Evolutionary conservation across 441 rosid species (phyloP).

Genomic region (Pelargonium myrrhifolium): DNA sequence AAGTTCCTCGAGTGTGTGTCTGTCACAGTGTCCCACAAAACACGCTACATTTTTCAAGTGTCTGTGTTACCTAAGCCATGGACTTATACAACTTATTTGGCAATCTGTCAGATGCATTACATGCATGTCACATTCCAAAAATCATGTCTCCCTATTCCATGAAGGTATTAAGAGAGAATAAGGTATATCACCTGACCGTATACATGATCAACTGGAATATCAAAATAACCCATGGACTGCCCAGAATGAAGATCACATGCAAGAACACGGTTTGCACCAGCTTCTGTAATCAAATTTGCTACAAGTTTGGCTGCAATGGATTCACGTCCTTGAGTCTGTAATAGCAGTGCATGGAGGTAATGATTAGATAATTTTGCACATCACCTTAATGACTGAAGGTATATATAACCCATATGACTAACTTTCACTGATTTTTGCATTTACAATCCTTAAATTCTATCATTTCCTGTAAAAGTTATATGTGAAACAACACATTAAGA

Average conservation of each 20-base stretch:
- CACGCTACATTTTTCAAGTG: too few relatives aligned
- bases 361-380: constrained; percentile 2
- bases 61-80: too few relatives aligned
- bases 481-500: neutral
- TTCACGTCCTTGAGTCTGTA: constrained; percentile 93
- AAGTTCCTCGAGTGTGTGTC: too few relatives aligned
- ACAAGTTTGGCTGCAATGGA: constrained; percentile 88
- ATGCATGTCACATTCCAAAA: too few relatives aligned
- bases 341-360: constrained; percentile 12
- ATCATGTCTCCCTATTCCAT: too few relatives aligned
- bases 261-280: constrained; percentile 92
- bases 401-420: too few relatives aligned
- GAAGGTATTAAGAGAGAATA: too few relatives aligned
- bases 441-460: neutral
- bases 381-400: too few relatives aligned
- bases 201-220: constrained; percentile 93
- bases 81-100: neutral
- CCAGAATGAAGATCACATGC: constrained; percentile 99
- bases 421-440: neutral
- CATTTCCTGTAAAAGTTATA: neutral
- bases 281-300: constrained; percentile 66
- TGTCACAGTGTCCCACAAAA: too few relatives aligned
- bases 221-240: constrained; percentile 97
- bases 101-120: too few relatives aligned
- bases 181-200: constrained; percentile 72